Evolutionary conservation across 2,329 filamentous ascomycete species (phyloP).

Genomic region (Diaporthe citri): DNA sequence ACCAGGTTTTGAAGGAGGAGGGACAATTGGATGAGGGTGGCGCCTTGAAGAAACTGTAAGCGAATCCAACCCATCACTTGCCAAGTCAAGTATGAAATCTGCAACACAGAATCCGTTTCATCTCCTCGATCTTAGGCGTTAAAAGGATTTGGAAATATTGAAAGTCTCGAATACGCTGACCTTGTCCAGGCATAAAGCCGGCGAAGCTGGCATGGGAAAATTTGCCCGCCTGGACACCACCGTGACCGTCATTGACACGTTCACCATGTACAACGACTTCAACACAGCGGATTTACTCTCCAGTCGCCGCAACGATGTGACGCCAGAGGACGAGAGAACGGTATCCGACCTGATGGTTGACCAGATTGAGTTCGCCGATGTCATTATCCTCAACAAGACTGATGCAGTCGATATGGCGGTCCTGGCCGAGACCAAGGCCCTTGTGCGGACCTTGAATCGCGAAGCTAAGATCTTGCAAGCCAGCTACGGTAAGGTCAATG

Average conservation of each 20-base stretch:
- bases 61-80: background rate
- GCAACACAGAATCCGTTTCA: background rate
- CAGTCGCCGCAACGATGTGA: slow-evolving; percentile 71
- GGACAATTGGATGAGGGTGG: slow-evolving; percentile 17
- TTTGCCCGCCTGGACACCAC: slow-evolving; percentile 78
- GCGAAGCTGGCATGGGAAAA: slow-evolving; percentile 63
- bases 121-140: background rate
- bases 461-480: slow-evolving; percentile 74
- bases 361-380: slow-evolving; percentile 83
- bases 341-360: slow-evolving; percentile 83
- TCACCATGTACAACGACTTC: slow-evolving; percentile 80
- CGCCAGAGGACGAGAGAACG: slow-evolving; percentile 77
- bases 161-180: background rate
- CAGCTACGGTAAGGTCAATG: slow-evolving; percentile 69
- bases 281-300: slow-evolving; percentile 77
- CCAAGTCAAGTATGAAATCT: no score
- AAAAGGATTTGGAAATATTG: no score
- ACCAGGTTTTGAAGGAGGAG: slow-evolving; percentile 2
- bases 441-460: slow-evolving; percentile 75
- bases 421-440: slow-evolving; percentile 60
- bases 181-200: background rate
- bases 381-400: slow-evolving; percentile 78
- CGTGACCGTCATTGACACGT: slow-evolving; percentile 79
- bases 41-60: slow-evolving; percentile 52
- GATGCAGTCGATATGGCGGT: slow-evolving; percentile 65